These are phyloP conservation scores for Blastocystis sp. DNA, from an alignment of 352 stramenopile species.

Conservation along the genomic window DNA sequence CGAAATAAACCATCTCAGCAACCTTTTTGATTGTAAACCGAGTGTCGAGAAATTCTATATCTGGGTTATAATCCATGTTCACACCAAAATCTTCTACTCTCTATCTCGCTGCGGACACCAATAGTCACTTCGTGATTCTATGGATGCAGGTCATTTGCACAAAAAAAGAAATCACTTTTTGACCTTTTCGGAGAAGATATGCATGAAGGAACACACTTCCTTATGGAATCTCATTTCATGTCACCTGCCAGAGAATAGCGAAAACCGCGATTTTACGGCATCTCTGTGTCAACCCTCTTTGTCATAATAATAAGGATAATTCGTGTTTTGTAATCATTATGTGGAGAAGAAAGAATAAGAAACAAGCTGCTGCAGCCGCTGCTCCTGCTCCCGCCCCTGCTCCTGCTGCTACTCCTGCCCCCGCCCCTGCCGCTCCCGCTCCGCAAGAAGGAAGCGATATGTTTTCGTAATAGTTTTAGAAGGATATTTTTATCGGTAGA, in stretches of 20 bases:
- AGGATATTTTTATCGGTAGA: neutral
- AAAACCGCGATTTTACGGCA: neutral
- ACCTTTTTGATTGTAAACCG: too few species aligned
- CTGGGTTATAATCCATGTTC: too few species aligned
- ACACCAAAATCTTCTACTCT: too few species aligned
- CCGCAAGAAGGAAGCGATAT: conserved; percentile 23
- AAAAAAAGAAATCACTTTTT: neutral
- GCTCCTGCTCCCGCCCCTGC: neutral
- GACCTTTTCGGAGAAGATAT: neutral
- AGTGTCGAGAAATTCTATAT: too few species aligned
- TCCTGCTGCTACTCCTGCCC: neutral
- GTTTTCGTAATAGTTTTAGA: conserved; percentile 4
- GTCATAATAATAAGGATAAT: neutral
- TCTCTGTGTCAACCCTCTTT: neutral
- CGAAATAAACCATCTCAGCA: too few species aligned
- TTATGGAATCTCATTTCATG: neutral
- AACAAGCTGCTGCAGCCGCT: neutral
- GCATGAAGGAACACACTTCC: neutral
- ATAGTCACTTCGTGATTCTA: neutral
- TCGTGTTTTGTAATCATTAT: neutral
- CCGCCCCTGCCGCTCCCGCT: conserved; percentile 14
- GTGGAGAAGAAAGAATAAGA: conserved; percentile 37
- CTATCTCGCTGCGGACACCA: too few species aligned
- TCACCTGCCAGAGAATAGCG: neutral
- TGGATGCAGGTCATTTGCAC: neutral